Evolutionary conservation across 129 eudicot genomes (phyloP).

Genomic region (Lonicera japonica): DNA sequence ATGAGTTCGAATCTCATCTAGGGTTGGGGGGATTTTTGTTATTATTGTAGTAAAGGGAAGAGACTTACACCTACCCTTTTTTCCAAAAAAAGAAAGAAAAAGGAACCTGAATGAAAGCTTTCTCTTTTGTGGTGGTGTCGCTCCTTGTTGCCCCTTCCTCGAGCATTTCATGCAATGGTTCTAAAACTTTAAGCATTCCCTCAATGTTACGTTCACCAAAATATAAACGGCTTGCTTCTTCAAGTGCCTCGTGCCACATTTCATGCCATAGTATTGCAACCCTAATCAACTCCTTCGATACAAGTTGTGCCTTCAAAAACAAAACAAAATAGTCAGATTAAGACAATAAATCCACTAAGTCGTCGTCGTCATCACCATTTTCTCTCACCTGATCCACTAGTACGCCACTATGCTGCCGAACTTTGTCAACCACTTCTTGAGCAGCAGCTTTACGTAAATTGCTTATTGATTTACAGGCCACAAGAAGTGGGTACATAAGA

Average conservation of each 20-base stretch:
- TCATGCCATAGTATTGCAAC: slow-evolving; percentile 99
- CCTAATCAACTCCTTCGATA: slow-evolving; percentile 92
- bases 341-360: slow-evolving; percentile 7
- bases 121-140: slow-evolving; percentile 78
- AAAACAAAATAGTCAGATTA: slow-evolving; percentile 21
- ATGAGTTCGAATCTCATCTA: too few species aligned
- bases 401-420: slow-evolving; percentile 85
- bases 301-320: slow-evolving; percentile 86
- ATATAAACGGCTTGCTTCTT: slow-evolving; percentile 96
- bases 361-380: slow-evolving; percentile 2
- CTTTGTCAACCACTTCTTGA: slow-evolving; percentile 91
- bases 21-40: not conserved
- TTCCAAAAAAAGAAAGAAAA: not conserved
- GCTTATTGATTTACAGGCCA: slow-evolving; percentile 97
- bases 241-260: slow-evolving; percentile 96
- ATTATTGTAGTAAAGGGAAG: not conserved
- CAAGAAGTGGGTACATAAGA: slow-evolving; percentile 98
- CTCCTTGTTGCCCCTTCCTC: slow-evolving; percentile 82
- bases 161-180: slow-evolving; percentile 91
- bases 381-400: slow-evolving; percentile 85
- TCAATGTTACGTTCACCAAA: slow-evolving; percentile 94
- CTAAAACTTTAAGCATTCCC: slow-evolving; percentile 90
- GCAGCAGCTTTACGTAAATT: slow-evolving; percentile 89
- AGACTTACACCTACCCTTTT: too few species aligned
- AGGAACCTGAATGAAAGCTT: slow-evolving; percentile 82